phyloP scores from a whole-genome alignment of 148 eudicot genomes.

The Beta vulgaris region DNA sequence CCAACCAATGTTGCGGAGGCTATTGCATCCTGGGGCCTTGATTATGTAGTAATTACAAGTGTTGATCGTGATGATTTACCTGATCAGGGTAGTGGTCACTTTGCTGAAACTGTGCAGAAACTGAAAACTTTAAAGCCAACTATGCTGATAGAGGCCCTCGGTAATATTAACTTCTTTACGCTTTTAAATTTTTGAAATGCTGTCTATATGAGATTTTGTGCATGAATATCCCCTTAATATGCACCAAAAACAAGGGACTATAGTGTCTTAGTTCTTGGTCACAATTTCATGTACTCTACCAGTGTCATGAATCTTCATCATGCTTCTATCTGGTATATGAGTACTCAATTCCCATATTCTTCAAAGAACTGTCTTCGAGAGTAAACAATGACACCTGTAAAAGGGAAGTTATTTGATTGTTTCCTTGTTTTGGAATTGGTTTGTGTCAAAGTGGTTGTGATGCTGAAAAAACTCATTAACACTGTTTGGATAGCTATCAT shows the following conservation, averaged over 20 bases:
- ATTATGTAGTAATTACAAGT: slow-evolving; percentile 94
- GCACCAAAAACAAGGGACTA: background rate
- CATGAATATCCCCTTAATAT: background rate
- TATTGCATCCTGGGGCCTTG: slow-evolving; percentile 99
- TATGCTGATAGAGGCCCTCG: slow-evolving; percentile 92
- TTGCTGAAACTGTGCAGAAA: slow-evolving; percentile 92
- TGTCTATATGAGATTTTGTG: background rate
- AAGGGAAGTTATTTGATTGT: background rate
- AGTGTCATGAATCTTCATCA: background rate
- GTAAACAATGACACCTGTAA: background rate
- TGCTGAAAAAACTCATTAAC: background rate
- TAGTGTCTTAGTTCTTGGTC: background rate
- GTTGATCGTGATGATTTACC: slow-evolving; percentile 95
- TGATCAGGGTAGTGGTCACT: slow-evolving; percentile 98
- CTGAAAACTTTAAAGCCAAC: slow-evolving; percentile 73
- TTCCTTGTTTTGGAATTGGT: background rate
- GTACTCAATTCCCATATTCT: background rate
- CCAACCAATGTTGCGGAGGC: slow-evolving; percentile 94
- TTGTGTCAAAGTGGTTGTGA: background rate
- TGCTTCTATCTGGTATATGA: background rate
- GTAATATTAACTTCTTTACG: slow-evolving; percentile 34
- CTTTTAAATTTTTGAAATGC: background rate
- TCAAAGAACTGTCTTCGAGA: background rate
- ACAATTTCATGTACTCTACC: background rate
- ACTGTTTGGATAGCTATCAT: no score